Evolutionary conservation across 2,329 filamentous ascomycete genomes (phyloP).

Genomic region (Coniochaeta sp.): DNA sequence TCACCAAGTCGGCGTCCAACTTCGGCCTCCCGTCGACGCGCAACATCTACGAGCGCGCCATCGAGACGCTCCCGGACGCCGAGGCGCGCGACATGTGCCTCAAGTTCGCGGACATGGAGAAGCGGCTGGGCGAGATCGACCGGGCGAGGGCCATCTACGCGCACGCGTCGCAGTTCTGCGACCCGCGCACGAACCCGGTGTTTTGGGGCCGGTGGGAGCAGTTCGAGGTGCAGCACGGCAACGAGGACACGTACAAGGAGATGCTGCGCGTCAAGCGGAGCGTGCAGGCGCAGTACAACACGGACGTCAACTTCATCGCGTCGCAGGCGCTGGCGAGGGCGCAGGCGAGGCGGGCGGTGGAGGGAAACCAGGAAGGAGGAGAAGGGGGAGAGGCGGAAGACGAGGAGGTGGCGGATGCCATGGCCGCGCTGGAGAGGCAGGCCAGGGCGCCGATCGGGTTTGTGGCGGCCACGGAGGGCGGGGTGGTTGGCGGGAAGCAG

Average conservation of each 20-base stretch:
- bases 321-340: slow-evolving; percentile 84
- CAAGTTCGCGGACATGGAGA: slow-evolving; percentile 74
- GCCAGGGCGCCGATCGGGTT: slow-evolving; percentile 86
- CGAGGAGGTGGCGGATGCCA: slow-evolving; percentile 63
- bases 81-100: slow-evolving; percentile 98
- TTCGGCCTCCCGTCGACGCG: slow-evolving; percentile 93
- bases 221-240: slow-evolving; percentile 96
- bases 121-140: slow-evolving; percentile 60
- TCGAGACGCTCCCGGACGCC: slow-evolving; percentile 82
- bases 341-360: slow-evolving; percentile 42
- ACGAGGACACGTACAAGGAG: slow-evolving; percentile 98
- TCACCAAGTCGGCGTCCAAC: slow-evolving; percentile 96
- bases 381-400: slow-evolving; percentile 27
- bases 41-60: slow-evolving; percentile 93
- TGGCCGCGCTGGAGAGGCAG: slow-evolving; percentile 83
- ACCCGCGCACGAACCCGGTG: slow-evolving; percentile 78
- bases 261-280: slow-evolving; percentile 97
- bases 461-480: slow-evolving; percentile 74
- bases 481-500: slow-evolving; percentile 46
- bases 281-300: slow-evolving; percentile 97
- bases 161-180: slow-evolving; percentile 94
- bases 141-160: slow-evolving; percentile 92
- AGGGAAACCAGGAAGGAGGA: slow-evolving; percentile 31
- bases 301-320: slow-evolving; percentile 97
- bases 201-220: slow-evolving; percentile 98